phyloP scores from a whole-genome alignment of 352 stramenopile genomes.

The Pythium guiyangense region DNA sequence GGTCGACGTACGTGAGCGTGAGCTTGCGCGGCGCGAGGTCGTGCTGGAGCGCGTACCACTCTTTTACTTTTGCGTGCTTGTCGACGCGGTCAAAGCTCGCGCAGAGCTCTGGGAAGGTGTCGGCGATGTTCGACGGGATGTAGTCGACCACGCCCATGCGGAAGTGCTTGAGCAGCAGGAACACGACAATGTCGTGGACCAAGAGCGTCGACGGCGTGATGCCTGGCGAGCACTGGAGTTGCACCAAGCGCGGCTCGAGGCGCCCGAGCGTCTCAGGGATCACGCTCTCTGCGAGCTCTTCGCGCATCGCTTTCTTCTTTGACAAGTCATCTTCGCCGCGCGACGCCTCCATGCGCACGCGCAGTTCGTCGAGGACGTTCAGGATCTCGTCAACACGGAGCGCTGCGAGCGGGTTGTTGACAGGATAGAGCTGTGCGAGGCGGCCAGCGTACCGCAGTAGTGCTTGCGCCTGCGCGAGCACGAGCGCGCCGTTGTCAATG shows the following conservation, averaged over 20 bases:
- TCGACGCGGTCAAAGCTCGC: slow-evolving; percentile 16
- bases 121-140: slow-evolving; percentile 23
- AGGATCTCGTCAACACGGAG: slow-evolving; percentile 32
- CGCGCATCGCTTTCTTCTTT: slow-evolving; percentile 32
- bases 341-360: slow-evolving; percentile 16
- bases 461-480: slow-evolving; percentile 21
- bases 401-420: slow-evolving; percentile 21
- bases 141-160: slow-evolving; percentile 24
- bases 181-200: slow-evolving; percentile 27
- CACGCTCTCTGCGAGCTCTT: slow-evolving; percentile 21
- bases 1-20: slow-evolving; percentile 56
- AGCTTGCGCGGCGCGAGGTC: slow-evolving; percentile 16
- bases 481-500: slow-evolving; percentile 26
- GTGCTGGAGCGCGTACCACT: slow-evolving; percentile 20
- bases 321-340: slow-evolving; percentile 21
- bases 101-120: slow-evolving; percentile 15
- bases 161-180: slow-evolving; percentile 18
- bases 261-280: slow-evolving; percentile 22
- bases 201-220: slow-evolving; percentile 16
- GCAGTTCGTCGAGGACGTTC: slow-evolving; percentile 20
- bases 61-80: slow-evolving; percentile 24
- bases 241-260: slow-evolving; percentile 24
- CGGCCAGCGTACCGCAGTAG: slow-evolving; percentile 27
- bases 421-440: slow-evolving; percentile 28
- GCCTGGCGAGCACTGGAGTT: slow-evolving; percentile 19